A percentile compares a stretch with the other conserved stretches of the same genome.
phyloP scores from a whole-genome alignment of 345 rosid genomes.

The Kandelia obovata region DNA sequence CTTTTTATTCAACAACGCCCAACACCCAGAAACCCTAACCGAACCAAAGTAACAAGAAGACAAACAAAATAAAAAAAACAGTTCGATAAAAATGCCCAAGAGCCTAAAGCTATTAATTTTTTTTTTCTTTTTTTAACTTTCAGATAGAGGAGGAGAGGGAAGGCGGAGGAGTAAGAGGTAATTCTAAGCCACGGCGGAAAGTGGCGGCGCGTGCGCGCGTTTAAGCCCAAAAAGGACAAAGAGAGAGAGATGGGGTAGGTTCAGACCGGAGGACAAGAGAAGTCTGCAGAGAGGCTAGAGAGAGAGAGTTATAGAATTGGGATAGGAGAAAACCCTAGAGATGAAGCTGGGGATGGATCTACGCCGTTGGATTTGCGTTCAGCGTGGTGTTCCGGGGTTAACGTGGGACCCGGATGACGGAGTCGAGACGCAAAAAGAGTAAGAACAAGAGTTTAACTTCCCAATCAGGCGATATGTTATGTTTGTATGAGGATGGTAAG shows the following conservation, averaged over 20 bases:
- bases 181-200: background rate
- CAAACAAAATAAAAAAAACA: background rate
- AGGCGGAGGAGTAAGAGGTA: background rate
- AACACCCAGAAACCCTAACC: background rate
- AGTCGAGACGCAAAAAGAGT: too few relatives aligned
- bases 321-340: background rate
- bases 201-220: background rate
- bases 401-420: too few relatives aligned
- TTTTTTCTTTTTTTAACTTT: background rate
- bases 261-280: background rate
- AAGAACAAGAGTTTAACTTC: too few relatives aligned
- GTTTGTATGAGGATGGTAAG: too few relatives aligned
- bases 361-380: too few relatives aligned
- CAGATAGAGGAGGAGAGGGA: slow-evolving; percentile 10
- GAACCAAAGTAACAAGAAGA: background rate
- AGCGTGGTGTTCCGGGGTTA: too few relatives aligned
- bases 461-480: too few relatives aligned
- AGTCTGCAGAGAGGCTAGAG: background rate
- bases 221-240: background rate
- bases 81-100: background rate
- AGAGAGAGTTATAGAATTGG: background rate
- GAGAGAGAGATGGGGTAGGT: background rate
- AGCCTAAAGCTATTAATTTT: background rate
- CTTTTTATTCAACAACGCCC: background rate
- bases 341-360: background rate